Evolutionary conservation across 371 early-diverging fungal species (phyloP).

Genomic region (Saksenaea oblongispora): DNA sequence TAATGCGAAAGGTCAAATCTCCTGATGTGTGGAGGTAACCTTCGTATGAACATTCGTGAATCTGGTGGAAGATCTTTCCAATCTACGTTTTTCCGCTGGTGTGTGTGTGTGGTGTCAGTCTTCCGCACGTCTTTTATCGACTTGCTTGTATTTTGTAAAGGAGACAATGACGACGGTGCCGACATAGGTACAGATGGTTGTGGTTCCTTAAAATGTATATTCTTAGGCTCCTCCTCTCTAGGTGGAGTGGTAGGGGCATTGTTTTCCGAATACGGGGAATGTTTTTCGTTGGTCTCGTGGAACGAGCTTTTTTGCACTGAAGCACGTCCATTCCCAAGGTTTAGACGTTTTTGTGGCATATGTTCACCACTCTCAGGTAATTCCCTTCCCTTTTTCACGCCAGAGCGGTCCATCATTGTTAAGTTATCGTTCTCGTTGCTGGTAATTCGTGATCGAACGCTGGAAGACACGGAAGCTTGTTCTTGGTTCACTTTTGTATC

Average conservation of each 20-base stretch:
- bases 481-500: neutral
- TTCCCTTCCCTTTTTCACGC: neutral
- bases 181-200: no score
- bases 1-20: neutral
- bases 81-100: neutral
- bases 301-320: neutral
- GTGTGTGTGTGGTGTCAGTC: neutral
- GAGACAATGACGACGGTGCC: neutral
- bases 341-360: neutral
- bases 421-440: neutral
- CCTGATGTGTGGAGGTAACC: neutral
- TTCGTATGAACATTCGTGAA: constrained; percentile 2
- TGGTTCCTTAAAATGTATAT: neutral
- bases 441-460: neutral
- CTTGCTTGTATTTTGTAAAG: neutral
- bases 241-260: neutral
- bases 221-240: neutral
- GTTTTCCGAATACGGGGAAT: neutral
- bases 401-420: neutral
- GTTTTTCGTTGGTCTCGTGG: neutral
- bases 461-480: neutral
- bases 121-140: neutral
- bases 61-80: neutral
- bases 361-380: neutral
- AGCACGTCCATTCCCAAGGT: neutral